Conservation (phyloP, 192 early-diverging fungal genomes). For the Rhizoclosmatium globosum region DNA sequence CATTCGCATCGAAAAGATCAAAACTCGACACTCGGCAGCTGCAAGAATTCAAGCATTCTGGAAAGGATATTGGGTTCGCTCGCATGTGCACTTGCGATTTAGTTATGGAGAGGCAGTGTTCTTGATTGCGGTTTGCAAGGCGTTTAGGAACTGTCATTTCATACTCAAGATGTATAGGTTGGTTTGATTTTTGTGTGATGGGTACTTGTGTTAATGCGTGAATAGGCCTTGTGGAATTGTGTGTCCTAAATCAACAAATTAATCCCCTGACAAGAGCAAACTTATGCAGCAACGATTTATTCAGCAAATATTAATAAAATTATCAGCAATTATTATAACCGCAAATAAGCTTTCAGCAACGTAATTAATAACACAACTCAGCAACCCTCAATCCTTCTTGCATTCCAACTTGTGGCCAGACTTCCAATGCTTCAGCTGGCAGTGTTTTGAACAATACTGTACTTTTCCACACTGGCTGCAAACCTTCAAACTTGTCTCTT, state of each 20-base stretch:
- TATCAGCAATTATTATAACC: too few relatives aligned
- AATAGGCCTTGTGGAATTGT: constrained; percentile 54
- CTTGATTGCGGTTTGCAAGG: constrained; percentile 61
- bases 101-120: constrained; percentile 69
- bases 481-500: background rate
- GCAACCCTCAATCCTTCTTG: background rate
- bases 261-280: background rate
- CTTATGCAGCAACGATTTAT: too few relatives aligned
- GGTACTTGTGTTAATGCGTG: background rate
- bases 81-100: constrained; percentile 63
- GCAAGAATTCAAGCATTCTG: constrained; percentile 64
- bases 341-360: too few relatives aligned
- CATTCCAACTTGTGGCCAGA: background rate
- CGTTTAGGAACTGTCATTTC: constrained; percentile 61
- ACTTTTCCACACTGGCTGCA: background rate
- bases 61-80: constrained; percentile 67
- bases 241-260: constrained; percentile 44
- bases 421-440: background rate
- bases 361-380: too few relatives aligned
- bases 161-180: constrained; percentile 66
- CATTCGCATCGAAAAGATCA: constrained; percentile 59
- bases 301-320: too few relatives aligned
- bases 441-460: background rate
- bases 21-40: constrained; percentile 60
- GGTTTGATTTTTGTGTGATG: constrained; percentile 6